phyloP scores from a whole-genome alignment of 768 basidiomycete genomes.

The Nidularia pulvinata region DNA sequence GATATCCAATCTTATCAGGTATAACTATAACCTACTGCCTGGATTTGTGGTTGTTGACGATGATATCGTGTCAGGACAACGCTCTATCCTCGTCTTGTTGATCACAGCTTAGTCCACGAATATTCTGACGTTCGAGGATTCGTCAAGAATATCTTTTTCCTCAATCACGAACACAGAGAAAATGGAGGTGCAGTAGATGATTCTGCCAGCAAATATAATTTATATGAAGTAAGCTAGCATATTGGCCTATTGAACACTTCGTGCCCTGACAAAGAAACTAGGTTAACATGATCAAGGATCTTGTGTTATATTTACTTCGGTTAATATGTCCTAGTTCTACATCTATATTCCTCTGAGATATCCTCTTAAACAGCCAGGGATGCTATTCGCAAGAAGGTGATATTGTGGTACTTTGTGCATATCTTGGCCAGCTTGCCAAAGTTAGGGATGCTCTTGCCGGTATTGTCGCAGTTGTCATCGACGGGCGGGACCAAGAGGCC shows the following conservation, averaged over 20 bases:
- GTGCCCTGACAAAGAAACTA: slow-evolving; percentile 7
- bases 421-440: slow-evolving; percentile 42
- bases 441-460: slow-evolving; percentile 33
- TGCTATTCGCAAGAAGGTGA: slow-evolving; percentile 44
- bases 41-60: neutral
- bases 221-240: slow-evolving; percentile 39
- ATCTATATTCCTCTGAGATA: neutral
- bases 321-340: slow-evolving; percentile 5
- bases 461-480: slow-evolving; percentile 63
- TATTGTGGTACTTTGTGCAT: slow-evolving; percentile 46
- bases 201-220: slow-evolving; percentile 66
- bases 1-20: slow-evolving; percentile 66
- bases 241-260: neutral
- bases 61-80: slow-evolving; percentile 35
- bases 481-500: slow-evolving; percentile 67
- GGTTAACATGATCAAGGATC: slow-evolving; percentile 43
- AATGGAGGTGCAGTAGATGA: slow-evolving; percentile 57
- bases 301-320: slow-evolving; percentile 43
- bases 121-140: slow-evolving; percentile 66
- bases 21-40: slow-evolving; percentile 2
- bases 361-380: slow-evolving; percentile 27
- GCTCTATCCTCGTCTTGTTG: slow-evolving; percentile 60
- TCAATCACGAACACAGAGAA: slow-evolving; percentile 63
- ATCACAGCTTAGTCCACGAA: slow-evolving; percentile 46
- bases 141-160: slow-evolving; percentile 64